Evolutionary conservation across 2,329 filamentous ascomycete species (phyloP).

Genomic region (Iodosphaeria phyllophila): DNA sequence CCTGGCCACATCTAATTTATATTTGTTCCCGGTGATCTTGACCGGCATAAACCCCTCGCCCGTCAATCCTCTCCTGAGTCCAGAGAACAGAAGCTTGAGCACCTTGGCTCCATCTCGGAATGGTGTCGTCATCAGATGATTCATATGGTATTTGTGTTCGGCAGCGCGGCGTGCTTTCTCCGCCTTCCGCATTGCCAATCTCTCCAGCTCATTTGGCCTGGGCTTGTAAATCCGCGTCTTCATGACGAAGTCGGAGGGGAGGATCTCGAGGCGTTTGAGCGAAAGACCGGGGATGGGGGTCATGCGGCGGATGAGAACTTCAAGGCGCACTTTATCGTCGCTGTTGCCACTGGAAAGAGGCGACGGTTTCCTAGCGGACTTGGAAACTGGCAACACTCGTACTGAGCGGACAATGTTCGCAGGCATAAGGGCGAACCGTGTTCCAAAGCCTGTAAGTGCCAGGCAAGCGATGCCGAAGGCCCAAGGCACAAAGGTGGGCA

Average conservation of each 20-base stretch:
- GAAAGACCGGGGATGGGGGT: constrained; percentile 23
- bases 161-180: constrained; percentile 17
- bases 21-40: constrained; percentile 24
- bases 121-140: constrained; percentile 36
- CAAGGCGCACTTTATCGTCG: constrained; percentile 22
- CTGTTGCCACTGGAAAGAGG: not conserved
- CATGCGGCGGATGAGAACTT: constrained; percentile 30
- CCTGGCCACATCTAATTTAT: constrained; percentile 37
- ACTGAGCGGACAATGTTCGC: constrained; percentile 37
- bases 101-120: constrained; percentile 30
- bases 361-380: constrained; percentile 3
- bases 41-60: constrained; percentile 37
- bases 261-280: constrained; percentile 21
- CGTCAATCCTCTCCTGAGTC: constrained; percentile 30
- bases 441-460: constrained; percentile 39
- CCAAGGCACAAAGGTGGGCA: constrained; percentile 36
- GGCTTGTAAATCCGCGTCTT: constrained; percentile 16
- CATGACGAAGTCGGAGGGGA: constrained; percentile 17
- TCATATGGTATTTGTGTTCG: constrained; percentile 29
- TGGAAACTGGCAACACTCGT: constrained; percentile 26
- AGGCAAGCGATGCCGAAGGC: constrained; percentile 39
- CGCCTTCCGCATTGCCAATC: constrained; percentile 14
- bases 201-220: constrained; percentile 9
- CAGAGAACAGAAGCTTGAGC: constrained; percentile 20
- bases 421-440: constrained; percentile 38